Evolutionary conservation across 2,329 filamentous ascomycete genomes (phyloP), one percentile per base, ranked within the genome.

Genomic region (Nothophoma quercina): DNA sequence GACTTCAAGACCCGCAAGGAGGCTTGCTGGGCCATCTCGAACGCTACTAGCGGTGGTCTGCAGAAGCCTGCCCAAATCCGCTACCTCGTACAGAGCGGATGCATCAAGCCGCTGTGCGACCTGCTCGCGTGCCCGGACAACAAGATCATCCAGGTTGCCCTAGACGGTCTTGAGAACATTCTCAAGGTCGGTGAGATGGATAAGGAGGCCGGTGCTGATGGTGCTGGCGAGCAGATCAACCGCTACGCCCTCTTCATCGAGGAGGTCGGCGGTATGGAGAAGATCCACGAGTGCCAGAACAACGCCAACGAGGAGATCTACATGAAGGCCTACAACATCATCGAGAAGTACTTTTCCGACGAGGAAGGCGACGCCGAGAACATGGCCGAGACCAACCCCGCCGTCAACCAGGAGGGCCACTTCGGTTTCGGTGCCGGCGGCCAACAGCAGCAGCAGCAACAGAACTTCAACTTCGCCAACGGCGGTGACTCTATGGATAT

Each of bases 261-360:
- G 79, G 95, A 99, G 79, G 96, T 93, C 65, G 91, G 92, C 71
- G 95, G 95, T 63, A 99, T 99, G 95, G 95, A 98, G 83, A 98
- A 98, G 88, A 98, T 99, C 67, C 95, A 99, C 80, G 93, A 98
- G 68, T 98, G 95, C 85, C 95, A 99, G 83, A 97, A 96, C 82
- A 99, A 99, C 71, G 93, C 93, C 81, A 99, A 99, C 79, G 95
- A 99, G 80, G 95, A 99, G 80, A 99, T 99, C 68, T 99, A 99
- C 84, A 98, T 99, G 93, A 99, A 99, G 87, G 95, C 95, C 0
- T 99, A 98, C 85, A 98, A 96, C 85, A 99, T 99, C 78, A 99
- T 99, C 65, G 95, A 99, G 84, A 97, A 97, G 83, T 99, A 99
- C 85, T 99, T 99, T 82, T 97, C 93, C 0, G 95, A 99, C 70